Conservation (phyloP, 176 grass and related monocot species). For the Neostapfia colusana region DNA sequence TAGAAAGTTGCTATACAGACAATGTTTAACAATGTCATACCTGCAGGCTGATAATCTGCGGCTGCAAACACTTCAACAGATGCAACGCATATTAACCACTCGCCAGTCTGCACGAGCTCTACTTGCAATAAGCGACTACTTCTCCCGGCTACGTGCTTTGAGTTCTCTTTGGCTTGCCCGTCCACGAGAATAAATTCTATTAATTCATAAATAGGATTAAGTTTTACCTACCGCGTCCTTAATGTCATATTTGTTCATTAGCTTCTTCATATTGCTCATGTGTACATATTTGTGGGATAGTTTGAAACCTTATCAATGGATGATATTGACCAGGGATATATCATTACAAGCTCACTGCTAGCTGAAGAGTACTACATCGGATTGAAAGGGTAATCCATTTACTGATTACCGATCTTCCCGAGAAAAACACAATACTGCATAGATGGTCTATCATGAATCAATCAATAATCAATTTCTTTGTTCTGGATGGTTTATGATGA, state of each 20-base stretch:
- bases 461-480: background rate
- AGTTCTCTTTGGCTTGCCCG: slow-evolving; percentile 93
- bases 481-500: no score
- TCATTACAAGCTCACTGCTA: background rate
- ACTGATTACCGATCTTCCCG: background rate
- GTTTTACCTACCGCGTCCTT: slow-evolving; percentile 20
- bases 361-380: background rate
- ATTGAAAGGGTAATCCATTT: background rate
- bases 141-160: slow-evolving; percentile 71
- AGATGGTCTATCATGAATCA: background rate
- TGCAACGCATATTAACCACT: slow-evolving; percentile 85
- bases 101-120: slow-evolving; percentile 85
- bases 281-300: slow-evolving; percentile 16
- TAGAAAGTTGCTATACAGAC: background rate
- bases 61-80: slow-evolving; percentile 86
- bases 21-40: slow-evolving; percentile 28
- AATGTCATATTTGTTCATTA: slow-evolving; percentile 22
- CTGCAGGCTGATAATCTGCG: slow-evolving; percentile 90
- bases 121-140: slow-evolving; percentile 89
- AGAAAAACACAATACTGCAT: background rate
- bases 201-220: slow-evolving; percentile 43
- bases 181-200: slow-evolving; percentile 67
- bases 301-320: slow-evolving; percentile 21
- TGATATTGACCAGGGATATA: background rate
- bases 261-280: slow-evolving; percentile 36